Evolutionary conservation across 176 grass and related monocot species (phyloP), one percentile per base, ranked within the genome.

Genomic region (Oryza rufipogon): DNA sequence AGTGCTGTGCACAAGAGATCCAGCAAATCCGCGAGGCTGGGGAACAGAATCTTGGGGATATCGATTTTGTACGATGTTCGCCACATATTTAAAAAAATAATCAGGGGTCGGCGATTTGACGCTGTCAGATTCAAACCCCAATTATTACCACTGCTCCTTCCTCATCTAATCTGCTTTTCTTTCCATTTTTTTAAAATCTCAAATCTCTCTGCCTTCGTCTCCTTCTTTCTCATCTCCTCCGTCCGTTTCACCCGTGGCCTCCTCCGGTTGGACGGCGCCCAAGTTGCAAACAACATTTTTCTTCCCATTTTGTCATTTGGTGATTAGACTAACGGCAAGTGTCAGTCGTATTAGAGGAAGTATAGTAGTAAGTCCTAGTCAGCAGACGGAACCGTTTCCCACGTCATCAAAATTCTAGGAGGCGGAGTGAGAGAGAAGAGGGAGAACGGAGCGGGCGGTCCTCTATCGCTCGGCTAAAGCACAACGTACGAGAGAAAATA

Each of bases 21-120:
- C 75, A 16, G 64, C 15, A 70, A 75, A 90, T 83, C 84, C 68
- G 47, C 0, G 68, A 20, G 75, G 69, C 49, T 28, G 70, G 61
- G 84, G 89, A 75, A 44, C 84, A 87, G 80, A 49, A 91, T 91
- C 85, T 51, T 64, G 80, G 42, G 80, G 89, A 80, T 84, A 80
- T 80, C 23, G 89, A 87, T 91, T 70, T 76, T 76, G 84, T 87
- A 87, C 80, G 80, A 91, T 84, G 80, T 91, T 91, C 64, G 75
- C 75, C 84, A 76, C 85, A 5, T 7, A 8, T 4, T 4, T 38
- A 38, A 8, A 10, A 75, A 44, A 39, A 8, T 39, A 81, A n/a
- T 33, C 11, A 4, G 1, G 19, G 70, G 47, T 70, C 64, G 84
- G 51, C 76, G 63, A 87, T 74, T 48, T 39, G 84, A 69, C 60